Percentiles rank a stretch among this genome's conserved stretches.
These are phyloP conservation scores for Colletotrichum lindemuthianum DNA, from an alignment of 2,329 filamentous ascomycete genomes.

Conservation along the genomic window DNA sequence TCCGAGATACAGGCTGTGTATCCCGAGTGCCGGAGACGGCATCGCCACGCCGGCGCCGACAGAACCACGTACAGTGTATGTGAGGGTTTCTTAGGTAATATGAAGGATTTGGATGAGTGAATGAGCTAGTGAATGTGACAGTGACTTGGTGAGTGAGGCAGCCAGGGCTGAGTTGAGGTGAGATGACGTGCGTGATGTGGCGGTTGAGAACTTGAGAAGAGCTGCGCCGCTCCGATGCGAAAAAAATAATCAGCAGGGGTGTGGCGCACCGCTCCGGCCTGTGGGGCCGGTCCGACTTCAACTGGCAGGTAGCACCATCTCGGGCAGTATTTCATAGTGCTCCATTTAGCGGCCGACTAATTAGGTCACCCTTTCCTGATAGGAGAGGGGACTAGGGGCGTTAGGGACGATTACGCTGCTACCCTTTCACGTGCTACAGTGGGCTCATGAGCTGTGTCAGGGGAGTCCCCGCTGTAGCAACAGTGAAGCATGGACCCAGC, in stretches of 20 bases:
- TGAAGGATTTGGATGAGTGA: not conserved
- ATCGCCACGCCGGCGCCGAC: conserved; percentile 25
- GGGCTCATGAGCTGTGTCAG: conserved; percentile 12
- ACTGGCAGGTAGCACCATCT: too few species aligned
- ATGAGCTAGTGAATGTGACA: not conserved
- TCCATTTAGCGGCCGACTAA: too few species aligned
- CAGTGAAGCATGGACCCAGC: not conserved
- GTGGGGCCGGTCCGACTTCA: conserved; percentile 25
- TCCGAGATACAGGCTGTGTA: conserved; percentile 10
- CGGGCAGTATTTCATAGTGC: too few species aligned
- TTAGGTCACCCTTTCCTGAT: not conserved
- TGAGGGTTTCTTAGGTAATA: not conserved
- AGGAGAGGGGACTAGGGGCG: conserved; percentile 1
- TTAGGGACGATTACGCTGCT: conserved; percentile 7
- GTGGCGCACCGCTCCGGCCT: conserved; percentile 11
- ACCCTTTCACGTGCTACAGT: conserved; percentile 6
- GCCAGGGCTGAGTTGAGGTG: not conserved
- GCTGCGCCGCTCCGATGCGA: conserved; percentile 20
- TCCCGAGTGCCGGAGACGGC: conserved; percentile 20
- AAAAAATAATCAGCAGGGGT: conserved; percentile 19
- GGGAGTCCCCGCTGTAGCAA: conserved; percentile 10
- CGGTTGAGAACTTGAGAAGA: conserved; percentile 18
- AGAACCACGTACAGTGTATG: not conserved
- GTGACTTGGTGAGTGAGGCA: not conserved
- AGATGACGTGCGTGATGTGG: conserved; percentile 24